Evolutionary conservation across 345 rosid genomes (phyloP).

Genomic region (Citrus mangshanensis): DNA sequence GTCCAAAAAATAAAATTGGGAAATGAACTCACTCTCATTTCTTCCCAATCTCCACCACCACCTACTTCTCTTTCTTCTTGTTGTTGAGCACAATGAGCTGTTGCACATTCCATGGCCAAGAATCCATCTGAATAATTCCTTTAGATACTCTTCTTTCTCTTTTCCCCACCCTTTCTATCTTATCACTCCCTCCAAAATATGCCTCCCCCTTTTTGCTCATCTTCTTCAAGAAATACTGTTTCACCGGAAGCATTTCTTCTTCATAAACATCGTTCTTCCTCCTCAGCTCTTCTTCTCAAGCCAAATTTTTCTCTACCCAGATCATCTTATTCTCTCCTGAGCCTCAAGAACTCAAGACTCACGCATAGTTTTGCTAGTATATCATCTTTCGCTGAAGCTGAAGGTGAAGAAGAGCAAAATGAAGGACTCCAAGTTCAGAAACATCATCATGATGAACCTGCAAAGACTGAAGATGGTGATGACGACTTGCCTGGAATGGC

Average conservation of each 20-base stretch:
- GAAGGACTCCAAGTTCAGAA: slow-evolving; percentile 38
- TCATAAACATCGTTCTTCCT: slow-evolving; percentile 28
- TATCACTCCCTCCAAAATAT: slow-evolving; percentile 26
- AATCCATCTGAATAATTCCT: slow-evolving; percentile 18
- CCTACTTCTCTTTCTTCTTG: slow-evolving; percentile 16
- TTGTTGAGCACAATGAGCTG: slow-evolving; percentile 10
- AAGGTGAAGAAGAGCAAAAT: slow-evolving; percentile 40
- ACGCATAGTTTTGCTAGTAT: slow-evolving; percentile 54
- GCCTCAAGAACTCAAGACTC: slow-evolving; percentile 28
- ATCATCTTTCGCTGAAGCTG: slow-evolving; percentile 69
- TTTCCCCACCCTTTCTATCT: background rate
- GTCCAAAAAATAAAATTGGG: background rate
- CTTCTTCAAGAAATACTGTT: slow-evolving; percentile 48
- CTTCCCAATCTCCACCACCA: slow-evolving; percentile 20
- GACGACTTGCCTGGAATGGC: slow-evolving; percentile 69
- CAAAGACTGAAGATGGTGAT: slow-evolving; percentile 22
- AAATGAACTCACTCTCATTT: slow-evolving; percentile 25
- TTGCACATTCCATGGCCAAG: slow-evolving; percentile 31
- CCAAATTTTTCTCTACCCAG: slow-evolving; percentile 27
- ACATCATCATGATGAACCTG: slow-evolving; percentile 22
- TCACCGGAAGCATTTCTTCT: slow-evolving; percentile 28
- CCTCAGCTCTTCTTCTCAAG: slow-evolving; percentile 23
- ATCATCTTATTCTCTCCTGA: slow-evolving; percentile 32
- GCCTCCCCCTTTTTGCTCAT: slow-evolving; percentile 61
- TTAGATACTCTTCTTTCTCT: slow-evolving; percentile 5